Conservation (phyloP, 345 rosid genomes). For the Ceriops zippeliana region DNA sequence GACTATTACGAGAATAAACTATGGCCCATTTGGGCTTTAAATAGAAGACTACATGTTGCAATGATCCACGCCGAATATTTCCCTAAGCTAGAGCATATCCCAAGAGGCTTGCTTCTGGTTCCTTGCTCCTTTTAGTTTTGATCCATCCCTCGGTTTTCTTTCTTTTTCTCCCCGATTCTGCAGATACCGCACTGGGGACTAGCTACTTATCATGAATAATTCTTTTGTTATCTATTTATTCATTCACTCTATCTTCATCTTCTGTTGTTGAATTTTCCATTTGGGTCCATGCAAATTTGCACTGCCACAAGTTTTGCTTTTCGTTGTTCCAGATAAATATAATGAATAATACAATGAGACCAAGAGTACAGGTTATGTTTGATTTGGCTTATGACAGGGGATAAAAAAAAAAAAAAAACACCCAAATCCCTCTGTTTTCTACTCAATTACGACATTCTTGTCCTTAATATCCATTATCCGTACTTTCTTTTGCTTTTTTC, state of each 20-base stretch:
- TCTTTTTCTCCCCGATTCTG: neutral
- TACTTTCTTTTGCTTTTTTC: neutral
- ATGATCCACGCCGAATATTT: neutral
- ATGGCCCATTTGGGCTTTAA: neutral
- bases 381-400: conserved; percentile 31
- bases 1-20: neutral
- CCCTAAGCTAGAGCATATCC: conserved; percentile 1
- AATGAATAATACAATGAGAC: conserved; percentile 30
- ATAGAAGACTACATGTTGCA: neutral
- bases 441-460: neutral
- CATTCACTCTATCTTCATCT: neutral
- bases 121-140: too few relatives aligned
- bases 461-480: conserved; percentile 2
- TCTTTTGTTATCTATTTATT: neutral
- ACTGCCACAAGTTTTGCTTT: neutral
- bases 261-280: neutral
- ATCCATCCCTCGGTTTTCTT: neutral
- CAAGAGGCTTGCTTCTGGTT: neutral
- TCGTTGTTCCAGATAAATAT: conserved; percentile 5
- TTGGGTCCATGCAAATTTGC: neutral
- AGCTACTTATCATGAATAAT: neutral
- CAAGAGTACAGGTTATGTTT: conserved; percentile 22
- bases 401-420: neutral
- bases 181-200: neutral
- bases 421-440: neutral